These are phyloP conservation scores for Parastagonospora avenae DNA, from an alignment of 2,329 filamentous ascomycete species.

Conservation along the genomic window DNA sequence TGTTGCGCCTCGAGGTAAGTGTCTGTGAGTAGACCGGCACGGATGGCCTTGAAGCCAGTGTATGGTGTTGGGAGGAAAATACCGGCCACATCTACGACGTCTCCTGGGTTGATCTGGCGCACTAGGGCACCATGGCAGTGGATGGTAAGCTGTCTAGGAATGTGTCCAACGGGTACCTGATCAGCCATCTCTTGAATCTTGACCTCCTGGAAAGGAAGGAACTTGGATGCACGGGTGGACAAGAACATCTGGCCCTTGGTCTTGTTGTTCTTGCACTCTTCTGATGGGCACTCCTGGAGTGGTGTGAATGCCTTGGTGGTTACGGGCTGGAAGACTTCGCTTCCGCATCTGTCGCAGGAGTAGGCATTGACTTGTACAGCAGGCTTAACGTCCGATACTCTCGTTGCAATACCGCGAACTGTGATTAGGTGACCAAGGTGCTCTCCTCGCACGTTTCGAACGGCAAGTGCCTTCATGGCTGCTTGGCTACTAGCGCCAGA, in stretches of 20 bases:
- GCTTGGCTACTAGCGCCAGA: constrained; percentile 68
- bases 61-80: constrained; percentile 98
- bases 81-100: constrained; percentile 90
- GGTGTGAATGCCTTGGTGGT: constrained; percentile 90
- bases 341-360: constrained; percentile 93
- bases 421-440: constrained; percentile 94
- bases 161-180: constrained; percentile 97
- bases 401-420: constrained; percentile 88
- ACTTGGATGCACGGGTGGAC: constrained; percentile 95
- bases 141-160: constrained; percentile 87
- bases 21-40: constrained; percentile 92
- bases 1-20: constrained; percentile 96
- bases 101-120: constrained; percentile 87
- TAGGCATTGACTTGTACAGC: constrained; percentile 98
- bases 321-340: constrained; percentile 96
- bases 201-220: constrained; percentile 95
- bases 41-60: constrained; percentile 98
- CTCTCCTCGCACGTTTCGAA: constrained; percentile 89
- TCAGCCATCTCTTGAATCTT: constrained; percentile 99
- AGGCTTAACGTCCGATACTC: constrained; percentile 97
- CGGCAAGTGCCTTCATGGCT: constrained; percentile 72
- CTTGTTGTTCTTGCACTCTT: constrained; percentile 89
- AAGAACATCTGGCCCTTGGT: constrained; percentile 91
- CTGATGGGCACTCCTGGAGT: constrained; percentile 82
- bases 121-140: constrained; percentile 88